Base-by-base conservation (phyloP, 2,329 filamentous ascomycete genomes). In the Penicillium sp. region DNA sequence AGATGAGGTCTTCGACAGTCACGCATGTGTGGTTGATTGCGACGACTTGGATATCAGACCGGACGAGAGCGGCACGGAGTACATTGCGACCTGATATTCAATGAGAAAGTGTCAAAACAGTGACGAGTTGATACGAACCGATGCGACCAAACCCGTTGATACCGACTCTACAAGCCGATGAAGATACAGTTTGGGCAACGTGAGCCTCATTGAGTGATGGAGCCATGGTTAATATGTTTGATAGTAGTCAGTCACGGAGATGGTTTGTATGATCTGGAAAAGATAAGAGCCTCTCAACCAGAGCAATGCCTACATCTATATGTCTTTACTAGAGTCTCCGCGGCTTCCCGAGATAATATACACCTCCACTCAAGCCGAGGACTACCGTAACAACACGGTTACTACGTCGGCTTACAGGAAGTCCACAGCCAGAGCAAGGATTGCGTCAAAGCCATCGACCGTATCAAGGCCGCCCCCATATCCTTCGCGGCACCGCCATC, bases 131-230 rank as follows among this genome's bases (percentile, higher is more conserved):
- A 29, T 17, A 39, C 42, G 9, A 30, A 58, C 55, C 88, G 71
- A 95, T 95, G 70, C 88, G 86, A 73, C 88, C 88, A 76, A 95
- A 95, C 68, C 88, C 87, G 80, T 93, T 94, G 80, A 92, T 93
- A 67, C 85, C 85, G 65, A 89, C 84, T 79, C 88, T 82, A 70
- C 52, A 56, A 15, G 42, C 37, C 6, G 48, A 40, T 10, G 39
- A 20, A 3, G 34, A 23, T 13, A 42, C 22, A n/a, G 44, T 25
- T 15, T 32, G 43, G 30, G 30, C 33, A 22, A 48, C 35, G 15
- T 48, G 36, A 30, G 47, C 43, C 15, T 55, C 50, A 35, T 50
- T 48, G 40, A 57, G 48, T 5, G 50, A 53, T 28, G 50, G 50
- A 30, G 50, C 48, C 50, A 53, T 51, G 18, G 14, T 5, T 5